Percentiles rank a stretch among this genome's conserved stretches.
Conservation (phyloP, 345 rosid species). For the Eucalyptus tenuipes region DNA sequence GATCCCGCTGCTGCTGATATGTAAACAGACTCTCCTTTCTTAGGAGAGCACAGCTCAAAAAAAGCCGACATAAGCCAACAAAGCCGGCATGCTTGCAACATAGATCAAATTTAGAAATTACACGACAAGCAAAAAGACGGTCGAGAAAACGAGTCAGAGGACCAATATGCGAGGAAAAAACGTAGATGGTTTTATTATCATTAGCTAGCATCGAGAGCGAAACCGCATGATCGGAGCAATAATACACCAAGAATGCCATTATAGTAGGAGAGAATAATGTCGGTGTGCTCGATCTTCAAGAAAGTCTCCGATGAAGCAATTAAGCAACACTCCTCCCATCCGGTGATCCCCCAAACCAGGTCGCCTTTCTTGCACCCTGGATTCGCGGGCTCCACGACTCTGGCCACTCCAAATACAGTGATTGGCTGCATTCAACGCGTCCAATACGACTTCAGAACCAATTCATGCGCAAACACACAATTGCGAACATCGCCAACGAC, state of each 20-base stretch:
- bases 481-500: no score
- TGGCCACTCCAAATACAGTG: background rate
- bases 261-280: background rate
- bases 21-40: conserved; percentile 2
- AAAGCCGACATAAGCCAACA: background rate
- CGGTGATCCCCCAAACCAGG: background rate
- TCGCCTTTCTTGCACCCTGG: background rate
- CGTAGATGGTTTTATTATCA: background rate
- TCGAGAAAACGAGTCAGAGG: background rate
- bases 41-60: background rate
- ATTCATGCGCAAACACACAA: background rate
- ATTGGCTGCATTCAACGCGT: background rate
- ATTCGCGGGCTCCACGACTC: background rate
- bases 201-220: background rate
- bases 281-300: background rate
- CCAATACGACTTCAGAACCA: background rate
- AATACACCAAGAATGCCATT: conserved; percentile 1
- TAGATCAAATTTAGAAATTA: background rate
- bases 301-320: background rate
- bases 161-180: background rate
- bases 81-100: background rate
- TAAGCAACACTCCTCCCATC: conserved; percentile 2
- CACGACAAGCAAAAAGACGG: background rate
- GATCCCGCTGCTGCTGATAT: conserved; percentile 1
- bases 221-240: background rate